phyloP scores from a whole-genome alignment of 768 basidiomycete species.

The Hebeloma cylindrosporum region DNA sequence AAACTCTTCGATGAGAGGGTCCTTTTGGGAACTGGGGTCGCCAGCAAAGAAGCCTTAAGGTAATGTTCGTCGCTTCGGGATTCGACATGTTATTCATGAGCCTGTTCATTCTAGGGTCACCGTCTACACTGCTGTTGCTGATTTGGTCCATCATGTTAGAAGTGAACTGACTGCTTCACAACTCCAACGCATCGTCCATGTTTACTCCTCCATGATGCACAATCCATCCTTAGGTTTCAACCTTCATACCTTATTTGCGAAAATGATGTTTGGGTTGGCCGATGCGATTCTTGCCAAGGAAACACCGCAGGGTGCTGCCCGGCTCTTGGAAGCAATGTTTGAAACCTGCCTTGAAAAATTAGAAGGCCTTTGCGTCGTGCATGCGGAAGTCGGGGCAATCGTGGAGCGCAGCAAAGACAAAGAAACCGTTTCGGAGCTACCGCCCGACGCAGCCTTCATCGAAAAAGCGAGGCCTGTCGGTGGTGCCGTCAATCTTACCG shows the following conservation, averaged over 20 bases:
- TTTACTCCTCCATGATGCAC: constrained; percentile 87
- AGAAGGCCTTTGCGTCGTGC: constrained; percentile 70
- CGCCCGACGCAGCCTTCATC: constrained; percentile 62
- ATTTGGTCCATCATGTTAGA: constrained; percentile 90
- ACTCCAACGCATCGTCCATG: constrained; percentile 73
- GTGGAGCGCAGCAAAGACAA: constrained; percentile 42
- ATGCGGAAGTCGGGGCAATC: constrained; percentile 51
- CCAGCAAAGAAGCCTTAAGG: constrained; percentile 85
- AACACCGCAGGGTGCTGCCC: constrained; percentile 62
- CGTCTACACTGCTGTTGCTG: constrained; percentile 87
- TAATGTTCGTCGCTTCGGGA: constrained; percentile 21
- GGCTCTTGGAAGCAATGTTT: constrained; percentile 72
- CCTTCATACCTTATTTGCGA: constrained; percentile 88
- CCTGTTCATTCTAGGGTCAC: constrained; percentile 51
- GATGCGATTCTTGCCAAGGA: constrained; percentile 82
- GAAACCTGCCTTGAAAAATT: constrained; percentile 84
- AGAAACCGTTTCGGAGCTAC: constrained; percentile 31
- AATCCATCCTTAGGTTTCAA: constrained; percentile 78
- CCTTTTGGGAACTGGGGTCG: constrained; percentile 80
- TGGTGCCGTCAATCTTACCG: constrained; percentile 72
- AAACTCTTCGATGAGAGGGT: constrained; percentile 90
- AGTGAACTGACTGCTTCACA: constrained; percentile 76
- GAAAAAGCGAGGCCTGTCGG: constrained; percentile 87
- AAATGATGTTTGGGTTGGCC: constrained; percentile 87
- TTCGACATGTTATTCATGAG: constrained; percentile 9